Evolutionary conservation across 495 filamentous ascomycete species (phyloP), one percentile per base, ranked within the genome.

Genomic region (Daldinia vernicosa): DNA sequence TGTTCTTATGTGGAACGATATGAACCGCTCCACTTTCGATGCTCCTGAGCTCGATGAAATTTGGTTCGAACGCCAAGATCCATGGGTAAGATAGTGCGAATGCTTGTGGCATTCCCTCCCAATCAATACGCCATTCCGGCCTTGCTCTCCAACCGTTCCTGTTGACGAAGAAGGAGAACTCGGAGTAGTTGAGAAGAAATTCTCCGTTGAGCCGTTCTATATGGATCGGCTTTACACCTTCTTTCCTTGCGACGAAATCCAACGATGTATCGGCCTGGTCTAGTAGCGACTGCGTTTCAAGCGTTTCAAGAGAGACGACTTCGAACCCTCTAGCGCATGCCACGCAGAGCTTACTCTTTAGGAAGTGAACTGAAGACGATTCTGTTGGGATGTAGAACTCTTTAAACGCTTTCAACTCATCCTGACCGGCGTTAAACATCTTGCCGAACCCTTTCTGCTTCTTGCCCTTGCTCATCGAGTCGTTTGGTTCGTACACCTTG

Each of bases 371-470:
- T 53, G 94, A 97, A 2, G 90, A 93, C 6, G 94, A 95, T 81
- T 99, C 96, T 5, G 93, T 93, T 7, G 96, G 96, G 70, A 99
- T 97, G 80, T 98, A 98, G 76, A 97, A 98, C 84, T 99, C 96
- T 87, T 98, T 98, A 86, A 95, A 98, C 15, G 94, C 92, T 77
- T 93, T 97, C 59, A 99, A 84, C 54, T 95, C 92, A 72, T 99
- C 96, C 75, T 97, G 93, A 12, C 93, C 92, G 66, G 91, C 89
- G 76, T 93, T 92, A 82, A 98, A 94, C 90, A 99, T 94, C 83
- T 94, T 96, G 69, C 91, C 89, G 53, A 98, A 89, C 22, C 95
- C 94, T 55, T 93, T 93, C 71, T 95, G 95, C 82, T 93, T 96
- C 81, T 93, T 93, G 24, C 90, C 89, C 79, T 92, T 93, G 22